These are phyloP conservation scores for Clathrus columnatus DNA, from an alignment of 768 basidiomycete species.

Conservation along the genomic window DNA sequence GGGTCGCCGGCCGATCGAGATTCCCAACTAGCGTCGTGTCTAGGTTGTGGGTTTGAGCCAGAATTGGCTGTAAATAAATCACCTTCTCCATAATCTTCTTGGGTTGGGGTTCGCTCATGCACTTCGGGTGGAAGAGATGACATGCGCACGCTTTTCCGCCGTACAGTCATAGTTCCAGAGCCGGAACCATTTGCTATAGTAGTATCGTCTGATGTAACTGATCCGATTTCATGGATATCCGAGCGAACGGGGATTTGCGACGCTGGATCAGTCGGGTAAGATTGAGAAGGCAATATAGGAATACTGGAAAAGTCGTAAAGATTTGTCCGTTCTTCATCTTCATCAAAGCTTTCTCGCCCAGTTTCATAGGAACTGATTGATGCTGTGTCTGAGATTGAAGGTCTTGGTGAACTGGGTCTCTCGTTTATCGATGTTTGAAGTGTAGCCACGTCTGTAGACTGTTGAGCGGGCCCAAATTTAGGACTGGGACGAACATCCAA, in stretches of 20 bases:
- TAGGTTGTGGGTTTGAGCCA: not conserved
- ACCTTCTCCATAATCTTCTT: slow-evolving; percentile 40
- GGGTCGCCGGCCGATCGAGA: slow-evolving; percentile 12
- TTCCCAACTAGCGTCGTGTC: slow-evolving; percentile 4
- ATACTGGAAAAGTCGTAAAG: not conserved
- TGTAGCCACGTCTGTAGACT: not conserved
- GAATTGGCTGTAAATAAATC: slow-evolving; percentile 7
- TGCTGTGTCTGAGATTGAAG: slow-evolving; percentile 29
- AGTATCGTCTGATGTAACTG: slow-evolving; percentile 17
- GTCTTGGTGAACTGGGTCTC: slow-evolving; percentile 6
- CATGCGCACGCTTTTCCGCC: slow-evolving; percentile 69
- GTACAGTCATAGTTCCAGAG: slow-evolving; percentile 15
- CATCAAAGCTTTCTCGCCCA: slow-evolving; percentile 43
- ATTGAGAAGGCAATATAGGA: not conserved
- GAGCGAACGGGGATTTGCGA: not conserved
- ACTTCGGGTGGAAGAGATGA: slow-evolving; percentile 64
- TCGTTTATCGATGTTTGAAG: not conserved
- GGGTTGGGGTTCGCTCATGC: slow-evolving; percentile 59
- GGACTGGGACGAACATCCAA: not conserved
- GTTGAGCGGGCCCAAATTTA: not conserved
- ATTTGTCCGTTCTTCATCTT: slow-evolving; percentile 11
- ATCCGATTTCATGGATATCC: slow-evolving; percentile 3
- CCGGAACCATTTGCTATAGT: slow-evolving; percentile 8
- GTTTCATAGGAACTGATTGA: slow-evolving; percentile 63
- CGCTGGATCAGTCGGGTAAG: not conserved